These are phyloP conservation scores for Saturnispora ahearnii DNA, from an alignment of 805 yeast species.

Conservation along the genomic window DNA sequence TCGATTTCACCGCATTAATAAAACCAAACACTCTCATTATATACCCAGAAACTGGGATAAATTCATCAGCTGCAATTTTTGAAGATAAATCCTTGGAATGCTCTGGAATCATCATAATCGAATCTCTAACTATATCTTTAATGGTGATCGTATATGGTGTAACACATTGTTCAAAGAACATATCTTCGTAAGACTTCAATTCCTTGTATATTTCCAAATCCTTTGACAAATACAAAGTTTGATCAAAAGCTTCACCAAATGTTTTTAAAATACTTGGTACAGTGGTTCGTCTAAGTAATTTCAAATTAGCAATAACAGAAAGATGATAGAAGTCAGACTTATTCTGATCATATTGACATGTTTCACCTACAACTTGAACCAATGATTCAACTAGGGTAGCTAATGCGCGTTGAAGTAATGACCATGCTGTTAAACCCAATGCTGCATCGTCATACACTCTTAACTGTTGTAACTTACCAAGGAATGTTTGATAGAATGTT, in stretches of 20 bases:
- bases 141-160: slow-evolving; percentile 37
- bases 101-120: slow-evolving; percentile 22
- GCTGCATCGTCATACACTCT: slow-evolving; percentile 15
- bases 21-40: slow-evolving; percentile 19
- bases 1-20: slow-evolving; percentile 23
- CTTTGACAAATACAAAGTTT: slow-evolving; percentile 31
- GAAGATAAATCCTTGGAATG: slow-evolving; percentile 15
- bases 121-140: slow-evolving; percentile 32
- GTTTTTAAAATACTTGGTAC: slow-evolving; percentile 41
- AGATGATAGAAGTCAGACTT: slow-evolving; percentile 20
- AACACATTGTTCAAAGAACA: slow-evolving; percentile 46
- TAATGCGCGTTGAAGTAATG: slow-evolving; percentile 29
- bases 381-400: slow-evolving; percentile 34
- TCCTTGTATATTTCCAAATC: slow-evolving; percentile 37
- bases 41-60: slow-evolving; percentile 16
- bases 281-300: slow-evolving; percentile 35
- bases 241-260: slow-evolving; percentile 44
- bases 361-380: slow-evolving; percentile 29
- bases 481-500: slow-evolving; percentile 31
- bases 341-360: slow-evolving; percentile 14
- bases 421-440: slow-evolving; percentile 22
- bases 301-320: slow-evolving; percentile 45
- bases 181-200: slow-evolving; percentile 40
- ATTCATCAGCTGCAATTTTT: slow-evolving; percentile 32
- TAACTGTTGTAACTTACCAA: slow-evolving; percentile 25